A percentile compares a stretch with the other conserved stretches of the same genome.
Conservation (phyloP, 2,329 filamentous ascomycete genomes). For the Epicoccum nigrum region DNA sequence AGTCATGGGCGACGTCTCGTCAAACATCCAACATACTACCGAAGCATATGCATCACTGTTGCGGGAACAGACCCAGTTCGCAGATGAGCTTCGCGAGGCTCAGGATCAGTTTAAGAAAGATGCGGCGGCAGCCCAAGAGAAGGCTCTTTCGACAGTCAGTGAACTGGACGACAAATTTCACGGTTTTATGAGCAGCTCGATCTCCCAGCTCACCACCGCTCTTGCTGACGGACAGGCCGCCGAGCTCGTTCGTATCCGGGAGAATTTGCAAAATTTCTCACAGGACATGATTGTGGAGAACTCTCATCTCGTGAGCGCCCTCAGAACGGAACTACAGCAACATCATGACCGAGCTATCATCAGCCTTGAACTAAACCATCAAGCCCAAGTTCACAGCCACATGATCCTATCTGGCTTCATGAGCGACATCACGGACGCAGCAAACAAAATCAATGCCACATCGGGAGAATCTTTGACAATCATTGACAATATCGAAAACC, state of each 20-base stretch:
- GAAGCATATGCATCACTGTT: constrained; percentile 34
- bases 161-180: constrained; percentile 29
- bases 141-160: constrained; percentile 25
- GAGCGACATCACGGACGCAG: constrained; percentile 15
- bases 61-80: constrained; percentile 31
- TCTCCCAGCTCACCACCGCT: constrained; percentile 25
- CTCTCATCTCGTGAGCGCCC: constrained; percentile 22
- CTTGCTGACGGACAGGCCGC: constrained; percentile 24
- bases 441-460: constrained; percentile 19
- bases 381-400: constrained; percentile 28
- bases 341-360: constrained; percentile 22
- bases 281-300: constrained; percentile 26
- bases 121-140: constrained; percentile 26
- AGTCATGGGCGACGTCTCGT: constrained; percentile 30
- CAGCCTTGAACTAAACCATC: constrained; percentile 23
- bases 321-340: constrained; percentile 23
- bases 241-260: constrained; percentile 21
- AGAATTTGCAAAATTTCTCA: constrained; percentile 30
- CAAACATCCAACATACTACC: constrained; percentile 27
- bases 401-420: constrained; percentile 21
- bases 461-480: constrained; percentile 22
- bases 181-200: constrained; percentile 26
- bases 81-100: constrained; percentile 27
- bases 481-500: constrained; percentile 25
- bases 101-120: constrained; percentile 28